Percentiles rank a stretch among this genome's conserved stretches.
phyloP scores from a whole-genome alignment of 2,329 filamentous ascomycete species.

The Colletotrichum destructivum region DNA sequence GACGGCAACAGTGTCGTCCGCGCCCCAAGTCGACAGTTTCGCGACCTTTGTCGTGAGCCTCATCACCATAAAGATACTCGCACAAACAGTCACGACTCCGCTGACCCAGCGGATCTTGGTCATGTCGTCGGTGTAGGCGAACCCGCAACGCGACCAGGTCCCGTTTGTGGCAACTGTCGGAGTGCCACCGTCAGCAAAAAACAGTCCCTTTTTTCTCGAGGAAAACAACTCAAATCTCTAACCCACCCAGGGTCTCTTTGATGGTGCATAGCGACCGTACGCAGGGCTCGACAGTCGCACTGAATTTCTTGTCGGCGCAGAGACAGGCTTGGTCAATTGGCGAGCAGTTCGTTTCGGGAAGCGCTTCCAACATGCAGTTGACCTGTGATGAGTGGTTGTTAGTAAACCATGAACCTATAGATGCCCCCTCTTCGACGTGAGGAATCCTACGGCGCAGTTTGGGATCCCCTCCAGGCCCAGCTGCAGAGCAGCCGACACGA shows the following conservation, averaged over 20 bases:
- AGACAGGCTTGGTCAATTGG: constrained; percentile 49
- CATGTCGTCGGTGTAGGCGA: not conserved
- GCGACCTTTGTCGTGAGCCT: constrained; percentile 4
- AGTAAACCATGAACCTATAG: not conserved
- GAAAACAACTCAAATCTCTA: too few relatives aligned
- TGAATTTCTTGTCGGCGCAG: constrained; percentile 49
- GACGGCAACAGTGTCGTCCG: constrained; percentile 10
- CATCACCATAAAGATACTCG: constrained; percentile 8
- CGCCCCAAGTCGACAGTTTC: constrained; percentile 19
- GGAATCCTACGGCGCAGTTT: constrained; percentile 10
- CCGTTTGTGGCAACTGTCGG: constrained; percentile 15
- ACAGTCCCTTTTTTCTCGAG: too few relatives aligned
- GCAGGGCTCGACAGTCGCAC: constrained; percentile 47
- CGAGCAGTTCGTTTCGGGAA: constrained; percentile 43
- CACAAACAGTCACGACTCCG: not conserved
- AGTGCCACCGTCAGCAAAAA: not conserved
- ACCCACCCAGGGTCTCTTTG: constrained; percentile 52
- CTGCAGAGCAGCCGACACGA: not conserved
- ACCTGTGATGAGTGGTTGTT: not conserved
- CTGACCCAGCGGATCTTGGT: constrained; percentile 4
- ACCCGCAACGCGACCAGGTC: constrained; percentile 2
- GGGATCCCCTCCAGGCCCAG: constrained; percentile 10
- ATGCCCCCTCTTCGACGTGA: too few relatives aligned
- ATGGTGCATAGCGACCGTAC: constrained; percentile 48
- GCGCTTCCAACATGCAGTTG: constrained; percentile 21